Percentiles rank a stretch among this genome's conserved stretches.
Evolutionary conservation across 345 rosid species (phyloP).

Genomic region (Salix udensis): DNA sequence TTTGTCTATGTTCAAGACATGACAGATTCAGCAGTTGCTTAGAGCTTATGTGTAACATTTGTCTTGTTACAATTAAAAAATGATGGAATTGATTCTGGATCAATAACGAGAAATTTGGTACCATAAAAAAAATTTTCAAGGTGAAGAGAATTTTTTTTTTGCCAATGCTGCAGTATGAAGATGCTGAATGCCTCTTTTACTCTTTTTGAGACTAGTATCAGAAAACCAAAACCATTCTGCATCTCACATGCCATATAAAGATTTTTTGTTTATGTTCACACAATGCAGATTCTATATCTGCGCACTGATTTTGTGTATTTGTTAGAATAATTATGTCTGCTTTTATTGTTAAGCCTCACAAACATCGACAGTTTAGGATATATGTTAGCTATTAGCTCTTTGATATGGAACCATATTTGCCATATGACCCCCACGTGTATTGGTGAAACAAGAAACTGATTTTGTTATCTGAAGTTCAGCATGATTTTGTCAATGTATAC

Average conservation of each 20-base stretch:
- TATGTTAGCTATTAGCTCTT: background rate
- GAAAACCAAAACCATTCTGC: no score
- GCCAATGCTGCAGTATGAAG: no score
- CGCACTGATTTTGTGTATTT: background rate
- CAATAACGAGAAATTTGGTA: no score
- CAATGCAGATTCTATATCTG: background rate
- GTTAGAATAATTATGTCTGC: background rate
- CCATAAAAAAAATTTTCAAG: no score
- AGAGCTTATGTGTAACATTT: background rate
- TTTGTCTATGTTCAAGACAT: background rate
- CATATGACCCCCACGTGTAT: background rate
- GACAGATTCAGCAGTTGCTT: background rate
- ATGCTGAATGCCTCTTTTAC: no score
- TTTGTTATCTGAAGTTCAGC: background rate
- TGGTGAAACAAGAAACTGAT: background rate
- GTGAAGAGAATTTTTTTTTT: no score
- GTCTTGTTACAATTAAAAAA: no score
- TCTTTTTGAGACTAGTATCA: no score
- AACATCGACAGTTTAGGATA: background rate
- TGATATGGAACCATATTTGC: background rate
- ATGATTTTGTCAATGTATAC: background rate
- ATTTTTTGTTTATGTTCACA: background rate
- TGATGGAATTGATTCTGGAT: no score
- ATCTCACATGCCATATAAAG: background rate
- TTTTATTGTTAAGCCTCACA: background rate